Percentiles rank a stretch among this genome's conserved stretches.
Evolutionary conservation across 768 basidiomycete species (phyloP).

Genomic region (Boletus rubescentipes): DNA sequence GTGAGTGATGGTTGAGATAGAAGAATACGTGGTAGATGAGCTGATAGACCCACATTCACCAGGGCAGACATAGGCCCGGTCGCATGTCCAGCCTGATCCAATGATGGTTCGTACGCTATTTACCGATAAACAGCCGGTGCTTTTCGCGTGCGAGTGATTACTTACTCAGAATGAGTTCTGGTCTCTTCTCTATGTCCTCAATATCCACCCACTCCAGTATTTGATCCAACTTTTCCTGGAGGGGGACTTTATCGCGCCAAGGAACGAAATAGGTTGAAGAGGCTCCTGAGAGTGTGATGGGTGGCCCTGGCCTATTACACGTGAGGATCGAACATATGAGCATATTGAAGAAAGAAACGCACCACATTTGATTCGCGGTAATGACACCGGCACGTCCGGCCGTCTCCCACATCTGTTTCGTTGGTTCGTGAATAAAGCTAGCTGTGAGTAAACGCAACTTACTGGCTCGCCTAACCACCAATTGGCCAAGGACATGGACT

Average conservation of each 20-base stretch:
- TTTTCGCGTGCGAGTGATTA: neutral
- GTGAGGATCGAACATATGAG: neutral
- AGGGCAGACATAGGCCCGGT: constrained; percentile 65
- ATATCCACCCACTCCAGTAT: constrained; percentile 82
- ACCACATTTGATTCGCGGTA: constrained; percentile 94
- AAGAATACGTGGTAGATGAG: neutral
- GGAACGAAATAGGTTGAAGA: constrained; percentile 76
- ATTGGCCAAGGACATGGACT: constrained; percentile 59
- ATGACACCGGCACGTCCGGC: constrained; percentile 67
- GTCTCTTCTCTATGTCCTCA: constrained; percentile 60
- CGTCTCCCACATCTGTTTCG: constrained; percentile 84
- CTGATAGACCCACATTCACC: constrained; percentile 58
- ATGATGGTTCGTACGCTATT: constrained; percentile 77
- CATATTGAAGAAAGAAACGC: constrained; percentile 23
- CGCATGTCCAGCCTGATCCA: constrained; percentile 82
- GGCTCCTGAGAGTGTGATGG: constrained; percentile 60
- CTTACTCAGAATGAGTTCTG: constrained; percentile 74
- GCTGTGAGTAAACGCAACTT: constrained; percentile 23
- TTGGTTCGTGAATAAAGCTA: neutral
- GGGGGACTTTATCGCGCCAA: constrained; percentile 60
- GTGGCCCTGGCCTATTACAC: constrained; percentile 73
- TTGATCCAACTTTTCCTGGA: constrained; percentile 71
- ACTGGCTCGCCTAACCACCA: constrained; percentile 96
- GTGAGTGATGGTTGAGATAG: neutral
- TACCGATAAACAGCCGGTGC: neutral